phyloP scores from a whole-genome alignment of 306 rosid genomes.

The Inga leiocalycina region DNA sequence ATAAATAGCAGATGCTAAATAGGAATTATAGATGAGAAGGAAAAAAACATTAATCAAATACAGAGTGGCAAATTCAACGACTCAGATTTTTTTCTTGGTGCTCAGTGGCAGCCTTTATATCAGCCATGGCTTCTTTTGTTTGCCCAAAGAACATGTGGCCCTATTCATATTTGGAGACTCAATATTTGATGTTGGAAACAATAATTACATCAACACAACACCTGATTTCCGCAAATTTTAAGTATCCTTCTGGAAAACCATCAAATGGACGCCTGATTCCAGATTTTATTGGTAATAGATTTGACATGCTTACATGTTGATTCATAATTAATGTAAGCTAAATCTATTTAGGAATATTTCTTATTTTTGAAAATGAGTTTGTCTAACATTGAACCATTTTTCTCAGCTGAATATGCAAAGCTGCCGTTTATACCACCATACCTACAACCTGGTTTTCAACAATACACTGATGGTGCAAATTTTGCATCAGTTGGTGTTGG shows the following conservation, averaged over 20 bases:
- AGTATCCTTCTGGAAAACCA: constrained; percentile 37
- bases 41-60: no score
- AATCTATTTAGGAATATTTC: background rate
- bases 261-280: constrained; percentile 38
- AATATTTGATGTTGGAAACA: constrained; percentile 50
- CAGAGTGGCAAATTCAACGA: background rate
- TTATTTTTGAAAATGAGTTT: background rate
- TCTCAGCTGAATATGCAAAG: constrained; percentile 50
- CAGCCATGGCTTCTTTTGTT: background rate
- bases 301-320: background rate
- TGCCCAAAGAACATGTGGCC: constrained; percentile 23
- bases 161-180: constrained; percentile 62
- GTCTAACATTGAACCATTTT: background rate
- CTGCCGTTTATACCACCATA: constrained; percentile 34
- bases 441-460: constrained; percentile 26
- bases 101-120: background rate
- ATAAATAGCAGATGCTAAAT: background rate
- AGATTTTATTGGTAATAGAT: constrained; percentile 36
- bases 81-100: background rate
- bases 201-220: constrained; percentile 46
- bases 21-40: background rate
- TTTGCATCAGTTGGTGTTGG: constrained; percentile 44
- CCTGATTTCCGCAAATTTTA: constrained; percentile 25
- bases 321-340: background rate
- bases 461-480: constrained; percentile 29